phyloP scores from a whole-genome alignment of 169 alveolate species.

The Plasmodium sp. region DNA sequence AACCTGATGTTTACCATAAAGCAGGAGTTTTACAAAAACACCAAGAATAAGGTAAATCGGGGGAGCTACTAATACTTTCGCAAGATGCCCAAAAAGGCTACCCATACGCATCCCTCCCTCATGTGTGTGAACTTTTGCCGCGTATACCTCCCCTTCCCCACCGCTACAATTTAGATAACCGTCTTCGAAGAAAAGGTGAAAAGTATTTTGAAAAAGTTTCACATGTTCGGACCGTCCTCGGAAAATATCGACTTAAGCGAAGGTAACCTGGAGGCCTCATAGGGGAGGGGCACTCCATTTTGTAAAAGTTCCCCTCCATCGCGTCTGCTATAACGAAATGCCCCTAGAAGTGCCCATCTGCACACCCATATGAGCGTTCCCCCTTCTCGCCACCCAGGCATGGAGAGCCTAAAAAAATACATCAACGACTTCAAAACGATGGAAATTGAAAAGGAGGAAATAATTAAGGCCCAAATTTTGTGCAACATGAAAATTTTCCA shows the following conservation, averaged over 20 bases:
- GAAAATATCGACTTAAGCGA: constrained; percentile 67
- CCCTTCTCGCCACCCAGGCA: constrained; percentile 19
- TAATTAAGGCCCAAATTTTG: constrained; percentile 70
- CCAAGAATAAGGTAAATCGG: constrained; percentile 57
- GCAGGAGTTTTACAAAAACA: constrained; percentile 64
- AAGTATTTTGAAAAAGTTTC: constrained; percentile 57
- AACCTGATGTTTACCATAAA: constrained; percentile 66
- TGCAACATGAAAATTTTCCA: constrained; percentile 66
- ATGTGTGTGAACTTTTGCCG: neutral
- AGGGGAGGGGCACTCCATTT: neutral
- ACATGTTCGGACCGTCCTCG: constrained; percentile 35
- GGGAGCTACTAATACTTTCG: neutral
- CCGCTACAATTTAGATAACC: constrained; percentile 21
- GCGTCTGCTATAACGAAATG: neutral
- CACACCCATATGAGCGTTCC: neutral
- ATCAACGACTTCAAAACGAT: constrained; percentile 46
- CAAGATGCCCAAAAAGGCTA: neutral
- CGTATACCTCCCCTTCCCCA: neutral
- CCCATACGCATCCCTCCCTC: neutral
- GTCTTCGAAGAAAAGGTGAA: constrained; percentile 64
- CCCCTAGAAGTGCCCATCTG: neutral
- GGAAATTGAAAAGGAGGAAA: constrained; percentile 70
- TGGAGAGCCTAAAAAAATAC: constrained; percentile 64
- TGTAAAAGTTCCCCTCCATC: neutral
- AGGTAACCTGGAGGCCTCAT: constrained; percentile 1